Percentiles rank a stretch among this genome's conserved stretches.
Conservation (phyloP, 2,329 filamentous ascomycete species). For the Fusarium setosum region DNA sequence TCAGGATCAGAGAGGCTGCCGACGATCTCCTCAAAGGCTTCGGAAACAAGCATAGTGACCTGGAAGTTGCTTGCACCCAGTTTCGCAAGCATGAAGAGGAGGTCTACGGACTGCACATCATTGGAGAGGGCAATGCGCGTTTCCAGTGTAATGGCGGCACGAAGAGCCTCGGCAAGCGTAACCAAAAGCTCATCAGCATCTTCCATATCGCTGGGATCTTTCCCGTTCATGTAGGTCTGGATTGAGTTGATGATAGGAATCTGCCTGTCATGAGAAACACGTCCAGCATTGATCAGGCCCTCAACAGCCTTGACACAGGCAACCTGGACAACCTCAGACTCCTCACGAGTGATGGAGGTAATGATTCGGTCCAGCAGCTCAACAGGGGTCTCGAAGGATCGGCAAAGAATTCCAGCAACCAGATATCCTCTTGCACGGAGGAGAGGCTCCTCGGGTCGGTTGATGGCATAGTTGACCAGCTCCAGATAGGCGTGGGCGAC, state of each 20-base stretch:
- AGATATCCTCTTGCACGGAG: constrained; percentile 89
- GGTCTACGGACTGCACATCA: constrained; percentile 79
- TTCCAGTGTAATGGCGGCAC: constrained; percentile 85
- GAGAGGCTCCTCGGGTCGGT: constrained; percentile 76
- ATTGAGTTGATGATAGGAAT: constrained; percentile 69
- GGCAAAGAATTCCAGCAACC: constrained; percentile 82
- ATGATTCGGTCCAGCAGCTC: constrained; percentile 79
- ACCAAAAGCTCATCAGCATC: constrained; percentile 94
- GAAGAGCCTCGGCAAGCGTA: constrained; percentile 86
- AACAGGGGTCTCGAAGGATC: constrained; percentile 72
- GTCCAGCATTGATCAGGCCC: constrained; percentile 66
- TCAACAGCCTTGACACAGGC: constrained; percentile 91
- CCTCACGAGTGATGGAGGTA: constrained; percentile 78
- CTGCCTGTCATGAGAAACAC: constrained; percentile 68
- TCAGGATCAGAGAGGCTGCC: constrained; percentile 73
- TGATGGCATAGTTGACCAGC: constrained; percentile 82
- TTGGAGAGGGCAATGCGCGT: constrained; percentile 78
- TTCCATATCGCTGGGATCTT: constrained; percentile 84
- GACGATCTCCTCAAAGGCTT: constrained; percentile 92
- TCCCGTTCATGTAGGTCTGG: constrained; percentile 79
- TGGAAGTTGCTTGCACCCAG: constrained; percentile 92
- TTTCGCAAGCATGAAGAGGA: constrained; percentile 90
- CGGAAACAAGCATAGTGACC: constrained; percentile 85
- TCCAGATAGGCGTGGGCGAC: constrained; percentile 81
- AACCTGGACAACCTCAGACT: constrained; percentile 90